Conservation (phyloP, 345 rosid species). For the Dipteronia dyeriana region DNA sequence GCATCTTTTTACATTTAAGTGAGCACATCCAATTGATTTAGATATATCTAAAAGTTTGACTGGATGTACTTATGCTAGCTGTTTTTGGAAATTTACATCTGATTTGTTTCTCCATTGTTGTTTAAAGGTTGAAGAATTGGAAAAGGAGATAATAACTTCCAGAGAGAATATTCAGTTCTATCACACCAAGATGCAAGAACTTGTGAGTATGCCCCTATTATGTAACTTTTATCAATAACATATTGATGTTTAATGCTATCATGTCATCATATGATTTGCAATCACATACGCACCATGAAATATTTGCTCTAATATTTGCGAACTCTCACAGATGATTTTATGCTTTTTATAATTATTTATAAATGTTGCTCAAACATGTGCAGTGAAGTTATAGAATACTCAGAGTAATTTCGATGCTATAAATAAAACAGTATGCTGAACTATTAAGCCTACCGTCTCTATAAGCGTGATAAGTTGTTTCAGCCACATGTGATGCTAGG, state of each 20-base stretch:
- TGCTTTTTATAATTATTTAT: neutral
- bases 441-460: neutral
- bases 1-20: neutral
- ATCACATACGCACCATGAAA: neutral
- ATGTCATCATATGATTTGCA: neutral
- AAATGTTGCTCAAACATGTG: neutral
- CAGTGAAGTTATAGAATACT: neutral
- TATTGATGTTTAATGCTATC: neutral
- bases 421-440: neutral
- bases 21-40: neutral
- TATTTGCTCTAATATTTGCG: too few species aligned
- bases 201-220: conserved; percentile 53
- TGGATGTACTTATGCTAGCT: neutral
- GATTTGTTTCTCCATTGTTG: conserved; percentile 17
- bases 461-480: neutral
- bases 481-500: neutral
- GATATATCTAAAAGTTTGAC: conserved; percentile 8
- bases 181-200: conserved; percentile 94
- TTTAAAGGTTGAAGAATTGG: conserved; percentile 85
- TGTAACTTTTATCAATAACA: conserved; percentile 5
- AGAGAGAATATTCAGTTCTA: conserved; percentile 81
- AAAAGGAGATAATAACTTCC: conserved; percentile 79
- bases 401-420: neutral
- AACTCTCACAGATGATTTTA: neutral
- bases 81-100: neutral